These are phyloP conservation scores for Aspergillus kassunensis DNA, from an alignment of 495 filamentous ascomycete genomes.

Conservation along the genomic window DNA sequence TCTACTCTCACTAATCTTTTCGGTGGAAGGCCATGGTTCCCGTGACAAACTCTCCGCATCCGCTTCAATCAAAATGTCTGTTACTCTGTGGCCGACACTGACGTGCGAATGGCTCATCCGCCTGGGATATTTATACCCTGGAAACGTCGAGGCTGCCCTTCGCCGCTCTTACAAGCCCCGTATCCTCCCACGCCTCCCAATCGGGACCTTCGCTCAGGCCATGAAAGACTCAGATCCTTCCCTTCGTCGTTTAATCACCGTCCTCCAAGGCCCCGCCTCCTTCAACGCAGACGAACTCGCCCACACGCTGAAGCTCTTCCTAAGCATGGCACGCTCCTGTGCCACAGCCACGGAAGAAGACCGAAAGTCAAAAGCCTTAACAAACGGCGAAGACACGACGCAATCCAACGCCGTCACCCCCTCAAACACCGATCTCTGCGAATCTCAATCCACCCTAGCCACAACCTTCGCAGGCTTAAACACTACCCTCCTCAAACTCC, in stretches of 20 bases:
- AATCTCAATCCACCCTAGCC: constrained; percentile 17
- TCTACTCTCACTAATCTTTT: constrained; percentile 53
- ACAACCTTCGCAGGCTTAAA: constrained; percentile 40
- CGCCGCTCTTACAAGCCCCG: constrained; percentile 50
- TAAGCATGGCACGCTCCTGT: constrained; percentile 33
- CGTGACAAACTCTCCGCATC: constrained; percentile 23
- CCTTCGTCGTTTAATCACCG: constrained; percentile 52
- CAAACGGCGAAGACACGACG: constrained; percentile 25
- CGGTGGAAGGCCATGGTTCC: constrained; percentile 23
- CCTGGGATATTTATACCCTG: constrained; percentile 56
- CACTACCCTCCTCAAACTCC: constrained; percentile 57
- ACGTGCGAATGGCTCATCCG: constrained; percentile 58
- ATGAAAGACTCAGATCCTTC: constrained; percentile 59
- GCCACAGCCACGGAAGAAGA: constrained; percentile 22
- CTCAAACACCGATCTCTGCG: constrained; percentile 17
- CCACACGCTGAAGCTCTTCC: constrained; percentile 35
- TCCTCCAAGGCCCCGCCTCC: constrained; percentile 42
- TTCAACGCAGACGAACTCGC: constrained; percentile 46
- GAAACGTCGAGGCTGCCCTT: constrained; percentile 55
- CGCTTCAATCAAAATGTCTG: constrained; percentile 34
- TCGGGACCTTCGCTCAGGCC: constrained; percentile 55
- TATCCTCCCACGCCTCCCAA: constrained; percentile 42
- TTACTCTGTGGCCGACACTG: constrained; percentile 48
- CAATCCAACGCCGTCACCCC: constrained; percentile 12
- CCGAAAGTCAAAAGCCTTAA: constrained; percentile 30